Conservation (phyloP, 140 eudicot species). For the Flaveria floridana region DNA sequence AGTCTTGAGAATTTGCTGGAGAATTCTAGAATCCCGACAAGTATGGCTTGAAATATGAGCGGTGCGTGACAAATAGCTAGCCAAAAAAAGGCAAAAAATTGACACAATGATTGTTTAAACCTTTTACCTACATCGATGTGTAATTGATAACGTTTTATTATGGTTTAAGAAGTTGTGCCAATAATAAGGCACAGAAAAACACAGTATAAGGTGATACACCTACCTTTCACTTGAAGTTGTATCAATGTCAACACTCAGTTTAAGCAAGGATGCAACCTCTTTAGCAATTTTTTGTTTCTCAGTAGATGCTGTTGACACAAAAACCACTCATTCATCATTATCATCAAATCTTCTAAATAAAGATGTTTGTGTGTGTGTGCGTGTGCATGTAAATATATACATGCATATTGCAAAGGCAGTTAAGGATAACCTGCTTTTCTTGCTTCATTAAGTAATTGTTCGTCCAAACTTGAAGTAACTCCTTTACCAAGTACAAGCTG, state of each 20-base stretch:
- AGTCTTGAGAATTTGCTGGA: too few species aligned
- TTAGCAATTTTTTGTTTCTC: constrained; percentile 85
- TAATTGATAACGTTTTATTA: neutral
- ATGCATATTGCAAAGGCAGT: constrained; percentile 14
- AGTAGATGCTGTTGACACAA: constrained; percentile 55
- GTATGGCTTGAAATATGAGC: too few species aligned
- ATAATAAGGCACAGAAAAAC: neutral
- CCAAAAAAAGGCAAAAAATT: neutral
- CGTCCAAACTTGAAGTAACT: constrained; percentile 69
- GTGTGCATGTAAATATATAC: neutral
- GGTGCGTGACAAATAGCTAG: too few species aligned
- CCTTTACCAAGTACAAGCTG: constrained; percentile 81
- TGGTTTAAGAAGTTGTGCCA: constrained; percentile 8
- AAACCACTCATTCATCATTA: constrained; percentile 26
- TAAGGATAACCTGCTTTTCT: constrained; percentile 72
- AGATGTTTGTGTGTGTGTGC: constrained; percentile 20
- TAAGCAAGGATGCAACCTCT: constrained; percentile 85
- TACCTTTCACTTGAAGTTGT: constrained; percentile 78
- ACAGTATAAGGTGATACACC: constrained; percentile 12
- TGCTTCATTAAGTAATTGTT: constrained; percentile 75
- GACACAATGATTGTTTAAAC: neutral
- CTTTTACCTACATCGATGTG: neutral
- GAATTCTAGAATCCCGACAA: too few species aligned
- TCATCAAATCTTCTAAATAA: constrained; percentile 24
- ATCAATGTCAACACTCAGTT: constrained; percentile 76